These are phyloP conservation scores for Phaeophleospora eucalypticola DNA, from an alignment of 2,329 filamentous ascomycete genomes.

Conservation along the genomic window DNA sequence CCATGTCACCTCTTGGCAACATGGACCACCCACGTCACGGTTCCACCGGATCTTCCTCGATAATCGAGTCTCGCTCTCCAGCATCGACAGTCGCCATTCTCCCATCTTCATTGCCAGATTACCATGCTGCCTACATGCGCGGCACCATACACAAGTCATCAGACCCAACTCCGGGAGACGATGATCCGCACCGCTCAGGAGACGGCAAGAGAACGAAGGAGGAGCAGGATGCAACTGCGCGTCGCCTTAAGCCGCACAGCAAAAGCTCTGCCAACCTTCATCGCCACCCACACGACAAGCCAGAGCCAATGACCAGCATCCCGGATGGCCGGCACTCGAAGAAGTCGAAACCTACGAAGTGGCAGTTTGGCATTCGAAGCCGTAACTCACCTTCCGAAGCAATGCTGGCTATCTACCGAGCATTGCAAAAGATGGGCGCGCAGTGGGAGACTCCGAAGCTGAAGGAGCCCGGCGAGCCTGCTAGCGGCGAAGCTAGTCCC, in stretches of 20 bases:
- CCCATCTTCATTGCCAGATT: slow-evolving; percentile 83
- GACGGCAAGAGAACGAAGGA: slow-evolving; percentile 45
- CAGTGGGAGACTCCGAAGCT: slow-evolving; percentile 66
- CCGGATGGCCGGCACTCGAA: slow-evolving; percentile 49
- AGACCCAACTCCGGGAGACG: slow-evolving; percentile 23
- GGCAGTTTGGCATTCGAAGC: slow-evolving; percentile 97
- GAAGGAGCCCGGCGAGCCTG: slow-evolving; percentile 31
- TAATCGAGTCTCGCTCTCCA: slow-evolving; percentile 40
- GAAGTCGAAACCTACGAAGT: slow-evolving; percentile 77
- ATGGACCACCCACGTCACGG: slow-evolving; percentile 43
- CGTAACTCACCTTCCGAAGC: slow-evolving; percentile 93
- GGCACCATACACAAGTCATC: slow-evolving; percentile 45
- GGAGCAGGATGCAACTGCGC: slow-evolving; percentile 76
- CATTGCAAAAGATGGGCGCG: slow-evolving; percentile 79
- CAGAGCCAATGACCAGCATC: slow-evolving; percentile 53
- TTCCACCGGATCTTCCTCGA: slow-evolving; percentile 38
- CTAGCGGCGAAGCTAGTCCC: slow-evolving; percentile 35
- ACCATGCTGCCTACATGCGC: slow-evolving; percentile 88
- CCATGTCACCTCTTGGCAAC: slow-evolving; percentile 24
- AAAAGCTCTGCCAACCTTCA: slow-evolving; percentile 44
- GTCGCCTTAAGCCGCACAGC: slow-evolving; percentile 83
- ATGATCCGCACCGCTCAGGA: slow-evolving; percentile 40
- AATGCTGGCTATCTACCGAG: slow-evolving; percentile 91
- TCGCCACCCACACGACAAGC: slow-evolving; percentile 33
- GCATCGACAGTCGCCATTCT: slow-evolving; percentile 84